Percentiles rank a stretch among this genome's conserved stretches.
These are phyloP conservation scores for Lentinula guzmanii DNA, from an alignment of 768 basidiomycete genomes.

Conservation along the genomic window DNA sequence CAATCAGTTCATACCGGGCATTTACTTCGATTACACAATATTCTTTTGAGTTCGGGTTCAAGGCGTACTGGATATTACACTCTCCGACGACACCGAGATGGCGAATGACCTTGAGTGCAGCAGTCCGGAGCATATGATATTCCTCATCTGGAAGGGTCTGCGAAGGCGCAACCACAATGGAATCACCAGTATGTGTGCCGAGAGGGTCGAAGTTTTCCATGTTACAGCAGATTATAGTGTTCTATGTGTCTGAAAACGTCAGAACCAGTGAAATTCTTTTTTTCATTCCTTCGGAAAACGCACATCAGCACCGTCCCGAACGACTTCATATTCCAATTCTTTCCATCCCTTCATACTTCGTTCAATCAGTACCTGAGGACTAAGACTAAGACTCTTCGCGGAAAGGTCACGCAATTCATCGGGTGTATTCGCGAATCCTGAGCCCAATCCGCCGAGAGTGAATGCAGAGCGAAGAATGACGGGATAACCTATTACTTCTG, in stretches of 20 bases:
- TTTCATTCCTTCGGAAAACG: slow-evolving; percentile 31
- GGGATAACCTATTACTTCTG: slow-evolving; percentile 90
- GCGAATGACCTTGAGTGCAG: slow-evolving; percentile 92
- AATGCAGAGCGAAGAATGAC: slow-evolving; percentile 96
- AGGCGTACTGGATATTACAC: slow-evolving; percentile 97
- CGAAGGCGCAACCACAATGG: slow-evolving; percentile 97
- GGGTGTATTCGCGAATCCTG: slow-evolving; percentile 92
- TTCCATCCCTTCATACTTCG: slow-evolving; percentile 99
- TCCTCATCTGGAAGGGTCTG: slow-evolving; percentile 97
- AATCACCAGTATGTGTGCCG: slow-evolving; percentile 98
- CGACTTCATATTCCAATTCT: slow-evolving; percentile 98
- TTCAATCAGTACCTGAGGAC: slow-evolving; percentile 95
- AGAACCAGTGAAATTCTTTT: slow-evolving; percentile 7
- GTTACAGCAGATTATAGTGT: slow-evolving; percentile 99
- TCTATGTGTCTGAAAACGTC: slow-evolving; percentile 37
- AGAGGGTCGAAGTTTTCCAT: slow-evolving; percentile 99
- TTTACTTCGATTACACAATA: slow-evolving; percentile 99
- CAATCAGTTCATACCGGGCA: slow-evolving; percentile 56
- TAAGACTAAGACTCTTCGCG: slow-evolving; percentile 84
- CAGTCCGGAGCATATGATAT: slow-evolving; percentile 98
- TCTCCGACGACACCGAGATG: slow-evolving; percentile 91
- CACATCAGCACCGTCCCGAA: slow-evolving; percentile 95
- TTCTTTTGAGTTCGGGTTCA: slow-evolving; percentile 88
- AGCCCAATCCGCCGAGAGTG: slow-evolving; percentile 96
- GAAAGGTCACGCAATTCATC: slow-evolving; percentile 93